Evolutionary conservation across 805 yeast species (phyloP).

Genomic region (Cyberlindnera maritima): DNA sequence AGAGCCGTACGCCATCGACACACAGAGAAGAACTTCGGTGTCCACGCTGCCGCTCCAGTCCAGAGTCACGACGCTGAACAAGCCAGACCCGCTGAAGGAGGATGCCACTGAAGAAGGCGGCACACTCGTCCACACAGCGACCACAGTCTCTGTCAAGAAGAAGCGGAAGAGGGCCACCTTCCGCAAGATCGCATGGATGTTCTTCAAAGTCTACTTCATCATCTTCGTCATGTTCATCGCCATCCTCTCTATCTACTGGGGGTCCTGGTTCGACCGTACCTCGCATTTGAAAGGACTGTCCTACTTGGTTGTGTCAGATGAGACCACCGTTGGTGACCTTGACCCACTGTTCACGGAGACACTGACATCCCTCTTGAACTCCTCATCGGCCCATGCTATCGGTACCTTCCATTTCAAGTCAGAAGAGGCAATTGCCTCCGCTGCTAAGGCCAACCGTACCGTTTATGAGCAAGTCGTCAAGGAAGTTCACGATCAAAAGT

Average conservation of each 20-base stretch:
- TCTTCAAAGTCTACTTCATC: constrained; percentile 16
- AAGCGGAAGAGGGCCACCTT: constrained; percentile 10
- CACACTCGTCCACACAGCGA: constrained; percentile 6
- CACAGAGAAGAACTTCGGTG: neutral
- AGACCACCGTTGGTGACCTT: constrained; percentile 8
- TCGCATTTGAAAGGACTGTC: constrained; percentile 14
- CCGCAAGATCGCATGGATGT: constrained; percentile 16
- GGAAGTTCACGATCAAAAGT: constrained; percentile 48
- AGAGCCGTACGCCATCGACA: neutral
- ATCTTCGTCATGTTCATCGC: constrained; percentile 25
- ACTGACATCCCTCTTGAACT: constrained; percentile 2
- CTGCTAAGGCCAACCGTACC: constrained; percentile 12
- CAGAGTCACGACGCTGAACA: no score
- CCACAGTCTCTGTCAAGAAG: constrained; percentile 15
- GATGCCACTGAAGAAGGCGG: neutral
- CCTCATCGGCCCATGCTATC: constrained; percentile 2
- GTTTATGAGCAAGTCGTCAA: constrained; percentile 35
- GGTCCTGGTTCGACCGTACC: constrained; percentile 24
- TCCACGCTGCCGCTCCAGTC: neutral
- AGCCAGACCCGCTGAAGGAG: neutral
- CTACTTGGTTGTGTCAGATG: constrained; percentile 25
- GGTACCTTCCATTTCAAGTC: constrained; percentile 22
- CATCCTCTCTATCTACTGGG: constrained; percentile 32
- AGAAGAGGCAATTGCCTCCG: constrained; percentile 1
- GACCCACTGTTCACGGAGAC: constrained; percentile 15